Base-by-base conservation (phyloP, 192 early-diverging fungal species). In the Coemansia sp. region DNA sequence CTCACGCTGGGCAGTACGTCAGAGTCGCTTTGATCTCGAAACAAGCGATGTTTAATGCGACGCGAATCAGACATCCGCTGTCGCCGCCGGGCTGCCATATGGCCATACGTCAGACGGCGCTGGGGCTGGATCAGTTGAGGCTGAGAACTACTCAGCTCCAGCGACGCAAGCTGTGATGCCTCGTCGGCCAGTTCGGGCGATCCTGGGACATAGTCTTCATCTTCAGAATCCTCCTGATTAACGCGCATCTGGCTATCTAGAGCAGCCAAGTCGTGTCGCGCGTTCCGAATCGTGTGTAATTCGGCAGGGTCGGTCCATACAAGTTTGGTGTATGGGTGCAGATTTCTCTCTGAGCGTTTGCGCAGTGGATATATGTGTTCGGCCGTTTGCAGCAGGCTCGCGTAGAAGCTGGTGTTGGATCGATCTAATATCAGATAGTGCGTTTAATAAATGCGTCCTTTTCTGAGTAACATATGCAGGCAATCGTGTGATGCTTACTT, bases 241-340 rank as follows among this genome's bases (percentile, higher is more conserved):
- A 29, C 37, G 19, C 8, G 48, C 41, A 52, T 25, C 41, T 45
- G 23, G 24, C 69, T 72, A 8, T 64, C 51, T 1, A 71, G 41
- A 21, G 56, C 43, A 6, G 59, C 53, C 38, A 45, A 3, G n/a
- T 65, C 65, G 17, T 65, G 64, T 12, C 59, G 53, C 19, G 24
- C 57, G 38, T 65, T 64, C 8, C 22, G 22, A 3, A 27, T 15
- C n/a, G 43, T 21, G 11, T 23, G 54, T 37, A 75, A 37, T 4
- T 70, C 77, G 11, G 41, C 59, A 4, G 69, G 68, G 19, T 80
- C 57, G 4, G 72, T 80, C 77, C 77, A 80, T n/a, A 71, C 72
- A 4, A 74, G 68, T 55, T 74, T 74, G 23, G 77, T 80, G 38
- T 80, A 80, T 2, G 77, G 77, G 19, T 74, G 72, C 19, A 75